Base-by-base conservation (phyloP, 2,329 filamentous ascomycete species). In the Monilinia fructigena region DNA sequence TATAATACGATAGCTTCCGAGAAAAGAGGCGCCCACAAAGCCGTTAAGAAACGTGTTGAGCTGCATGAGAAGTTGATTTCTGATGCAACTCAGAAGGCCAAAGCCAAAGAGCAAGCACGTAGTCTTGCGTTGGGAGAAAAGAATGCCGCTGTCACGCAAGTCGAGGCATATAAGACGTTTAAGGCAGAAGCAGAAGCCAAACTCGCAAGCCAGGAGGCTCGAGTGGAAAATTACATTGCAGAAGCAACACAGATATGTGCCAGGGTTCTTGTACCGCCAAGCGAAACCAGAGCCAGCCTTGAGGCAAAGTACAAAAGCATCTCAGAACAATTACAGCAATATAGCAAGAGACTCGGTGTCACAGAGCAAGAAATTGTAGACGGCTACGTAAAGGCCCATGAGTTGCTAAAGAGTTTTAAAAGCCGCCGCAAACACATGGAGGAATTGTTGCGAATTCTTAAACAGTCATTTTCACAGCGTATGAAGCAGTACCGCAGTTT, bases 401-500 rank as follows among this genome's bases (percentile, higher is more conserved):
- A 75, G 28, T 70, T 75, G 2, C 79, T 79, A 58, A 76, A 82
- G 1, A 76, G 80, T 26, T 81, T 82, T 8, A 77, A 76, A 61
- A 77, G 77, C 14, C 77, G 81, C 55, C 80, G 82, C 69, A 75
- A 79, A 63, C 82, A 80, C 31, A 80, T 84, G 58, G 72, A 75
- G 23, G 74, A 76, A 42, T 76, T 82, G 6, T 76, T 81, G 40
- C 69, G 75, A 18, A 73, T 77, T 0, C 76, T 89, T 48, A 84
- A 85, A 72, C 74, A 81, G 42, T 86, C 92, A 0, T 85, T 97
- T 52, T 78, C 80, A 12, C 81, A 89, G 66, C 91, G 95, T 20
- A 84, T 91, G 66, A 80, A 83, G 38, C 88, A 92, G 72, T 99
- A 93, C 90, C 83, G 86, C 66, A 82, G 85, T 61, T 98, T 99